A percentile compares a stretch with the other conserved stretches of the same genome.
Evolutionary conservation across 2,329 filamentous ascomycete species (phyloP).

Genomic region (Pestalotiopsis sp.): DNA sequence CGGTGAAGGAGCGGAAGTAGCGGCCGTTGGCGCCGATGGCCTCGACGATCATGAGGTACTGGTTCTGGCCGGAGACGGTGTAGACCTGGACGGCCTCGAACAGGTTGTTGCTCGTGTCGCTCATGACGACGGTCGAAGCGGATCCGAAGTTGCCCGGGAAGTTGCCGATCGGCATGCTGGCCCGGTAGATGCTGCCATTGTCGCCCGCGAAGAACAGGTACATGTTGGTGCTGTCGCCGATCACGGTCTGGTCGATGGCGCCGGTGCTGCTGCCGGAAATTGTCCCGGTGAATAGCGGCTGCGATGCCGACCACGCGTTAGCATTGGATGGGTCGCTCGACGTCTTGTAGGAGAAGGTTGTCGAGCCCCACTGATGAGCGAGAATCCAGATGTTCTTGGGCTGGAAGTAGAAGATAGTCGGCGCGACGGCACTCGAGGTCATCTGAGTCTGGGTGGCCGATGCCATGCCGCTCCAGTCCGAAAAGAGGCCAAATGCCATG

Average conservation of each 20-base stretch:
- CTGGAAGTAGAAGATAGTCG: slow-evolving; percentile 62
- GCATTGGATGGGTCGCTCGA: slow-evolving; percentile 56
- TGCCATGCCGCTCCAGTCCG: slow-evolving; percentile 51
- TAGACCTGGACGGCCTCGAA: slow-evolving; percentile 71
- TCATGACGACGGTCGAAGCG: slow-evolving; percentile 47
- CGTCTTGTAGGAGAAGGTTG: slow-evolving; percentile 60
- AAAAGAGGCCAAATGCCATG: slow-evolving; percentile 57
- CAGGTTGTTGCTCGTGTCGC: slow-evolving; percentile 54
- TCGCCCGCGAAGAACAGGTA: slow-evolving; percentile 69
- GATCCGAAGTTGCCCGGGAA: slow-evolving; percentile 63
- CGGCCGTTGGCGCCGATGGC: slow-evolving; percentile 56
- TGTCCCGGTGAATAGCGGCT: slow-evolving; percentile 57
- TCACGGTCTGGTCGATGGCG: slow-evolving; percentile 63
- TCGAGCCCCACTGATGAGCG: slow-evolving; percentile 64
- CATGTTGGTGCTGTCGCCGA: slow-evolving; percentile 61
- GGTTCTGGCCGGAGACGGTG: slow-evolving; percentile 51
- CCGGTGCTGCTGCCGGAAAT: slow-evolving; percentile 53
- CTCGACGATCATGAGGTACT: slow-evolving; percentile 71
- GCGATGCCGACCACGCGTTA: slow-evolving; percentile 55
- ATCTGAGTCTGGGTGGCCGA: slow-evolving; percentile 53
- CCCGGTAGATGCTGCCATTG: slow-evolving; percentile 65
- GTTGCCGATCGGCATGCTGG: slow-evolving; percentile 60
- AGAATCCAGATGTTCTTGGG: slow-evolving; percentile 65
- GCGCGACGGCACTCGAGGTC: slow-evolving; percentile 50
- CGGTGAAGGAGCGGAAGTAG: slow-evolving; percentile 68